phyloP scores from a whole-genome alignment of 148 eudicot species.

The Nepenthes mirabilis region DNA sequence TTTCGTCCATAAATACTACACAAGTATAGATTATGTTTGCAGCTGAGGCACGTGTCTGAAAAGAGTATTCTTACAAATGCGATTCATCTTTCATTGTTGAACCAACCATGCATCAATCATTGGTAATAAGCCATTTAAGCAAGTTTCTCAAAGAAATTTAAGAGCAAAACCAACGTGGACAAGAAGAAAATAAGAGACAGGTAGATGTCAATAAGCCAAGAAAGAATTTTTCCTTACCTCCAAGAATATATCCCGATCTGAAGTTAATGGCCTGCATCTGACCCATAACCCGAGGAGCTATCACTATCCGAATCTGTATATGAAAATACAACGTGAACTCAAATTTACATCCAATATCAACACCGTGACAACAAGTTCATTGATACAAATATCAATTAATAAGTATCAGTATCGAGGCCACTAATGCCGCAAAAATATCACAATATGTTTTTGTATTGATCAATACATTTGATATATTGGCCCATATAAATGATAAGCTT shows the following conservation, averaged over 20 bases:
- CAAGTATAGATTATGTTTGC: too few relatives aligned
- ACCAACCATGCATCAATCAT: too few relatives aligned
- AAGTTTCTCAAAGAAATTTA: background rate
- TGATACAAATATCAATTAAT: too few relatives aligned
- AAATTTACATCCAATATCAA: too few relatives aligned
- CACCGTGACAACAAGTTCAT: too few relatives aligned
- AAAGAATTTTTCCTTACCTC: conserved; percentile 14
- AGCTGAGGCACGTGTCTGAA: too few relatives aligned
- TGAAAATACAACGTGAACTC: conserved; percentile 4
- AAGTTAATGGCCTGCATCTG: conserved; percentile 53
- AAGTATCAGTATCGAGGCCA: background rate
- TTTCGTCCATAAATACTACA: too few relatives aligned
- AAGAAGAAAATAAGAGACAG: background rate
- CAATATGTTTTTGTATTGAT: background rate
- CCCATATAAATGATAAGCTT: background rate
- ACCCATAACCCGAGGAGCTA: conserved; percentile 66
- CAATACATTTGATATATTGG: background rate
- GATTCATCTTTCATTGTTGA: too few relatives aligned
- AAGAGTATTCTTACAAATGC: too few relatives aligned
- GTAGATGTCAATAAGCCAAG: background rate
- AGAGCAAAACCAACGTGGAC: background rate
- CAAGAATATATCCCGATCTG: conserved; percentile 15
- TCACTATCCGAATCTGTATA: conserved; percentile 75
- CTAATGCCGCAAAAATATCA: too few relatives aligned
- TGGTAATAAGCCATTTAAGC: too few relatives aligned